A percentile compares a stretch with the other conserved stretches of the same genome.
Conservation (phyloP, 495 filamentous ascomycete species). For the Penicillium longicatenatum region DNA sequence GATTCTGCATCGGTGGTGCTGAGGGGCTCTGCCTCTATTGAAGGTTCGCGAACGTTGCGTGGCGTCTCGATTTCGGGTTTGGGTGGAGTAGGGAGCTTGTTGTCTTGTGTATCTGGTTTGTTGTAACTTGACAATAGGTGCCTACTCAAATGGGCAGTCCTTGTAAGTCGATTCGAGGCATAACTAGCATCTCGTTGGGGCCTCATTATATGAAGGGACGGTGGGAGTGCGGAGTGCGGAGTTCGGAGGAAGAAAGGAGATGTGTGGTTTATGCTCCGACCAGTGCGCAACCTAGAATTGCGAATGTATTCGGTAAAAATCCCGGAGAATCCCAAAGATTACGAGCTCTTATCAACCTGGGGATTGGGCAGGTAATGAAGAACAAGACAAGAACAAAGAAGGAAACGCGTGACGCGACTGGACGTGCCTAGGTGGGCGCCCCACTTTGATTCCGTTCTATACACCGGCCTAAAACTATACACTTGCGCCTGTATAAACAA, state of each 20-base stretch:
- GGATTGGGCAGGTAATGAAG: not conserved
- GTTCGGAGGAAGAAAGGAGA: not conserved
- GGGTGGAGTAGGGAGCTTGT: slow-evolving; percentile 5
- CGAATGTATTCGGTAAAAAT: not conserved
- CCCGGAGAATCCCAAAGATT: not conserved
- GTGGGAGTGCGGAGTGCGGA: not conserved
- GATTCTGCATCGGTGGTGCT: not conserved
- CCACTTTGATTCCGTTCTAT: slow-evolving; percentile 6
- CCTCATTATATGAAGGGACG: slow-evolving; percentile 18
- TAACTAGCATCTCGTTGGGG: slow-evolving; percentile 23
- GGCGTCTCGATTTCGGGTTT: not conserved
- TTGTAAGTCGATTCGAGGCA: slow-evolving; percentile 24
- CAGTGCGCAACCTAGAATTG: not conserved
- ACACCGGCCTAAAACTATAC: slow-evolving; percentile 12
- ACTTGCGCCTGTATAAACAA: slow-evolving; percentile 14
- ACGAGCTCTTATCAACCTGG: not conserved
- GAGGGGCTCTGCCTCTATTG: not conserved
- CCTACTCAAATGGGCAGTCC: not conserved
- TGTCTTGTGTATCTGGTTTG: slow-evolving; percentile 5
- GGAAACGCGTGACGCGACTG: slow-evolving; percentile 20
- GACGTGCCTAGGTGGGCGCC: not conserved
- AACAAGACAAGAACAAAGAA: slow-evolving; percentile 1
- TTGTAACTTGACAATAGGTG: slow-evolving; percentile 32
- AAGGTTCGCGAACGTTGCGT: not conserved
- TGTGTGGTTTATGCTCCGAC: slow-evolving; percentile 1